Conservation (phyloP, 129 eudicot genomes). For the Saposhnikovia divaricata region DNA sequence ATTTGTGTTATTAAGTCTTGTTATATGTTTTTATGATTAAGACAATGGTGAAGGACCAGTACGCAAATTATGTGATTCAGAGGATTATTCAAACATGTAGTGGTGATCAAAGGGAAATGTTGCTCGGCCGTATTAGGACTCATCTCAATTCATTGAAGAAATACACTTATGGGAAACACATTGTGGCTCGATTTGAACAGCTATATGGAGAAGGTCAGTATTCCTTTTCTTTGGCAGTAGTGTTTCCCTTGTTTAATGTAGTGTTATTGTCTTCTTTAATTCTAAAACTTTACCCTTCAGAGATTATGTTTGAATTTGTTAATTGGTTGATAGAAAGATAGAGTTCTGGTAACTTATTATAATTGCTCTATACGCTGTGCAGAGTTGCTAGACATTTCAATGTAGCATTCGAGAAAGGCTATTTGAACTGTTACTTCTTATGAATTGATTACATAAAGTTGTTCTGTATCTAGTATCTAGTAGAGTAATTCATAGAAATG, state of each 20-base stretch:
- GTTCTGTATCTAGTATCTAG: not conserved
- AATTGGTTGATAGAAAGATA: not conserved
- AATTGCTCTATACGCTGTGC: not conserved
- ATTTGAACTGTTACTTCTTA: not conserved
- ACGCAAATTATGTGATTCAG: conserved; percentile 83
- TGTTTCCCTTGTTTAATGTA: not conserved
- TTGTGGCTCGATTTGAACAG: conserved; percentile 72
- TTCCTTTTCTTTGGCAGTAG: not conserved
- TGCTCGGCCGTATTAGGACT: conserved; percentile 50
- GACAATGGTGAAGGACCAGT: conserved; percentile 93
- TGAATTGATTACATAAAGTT: not conserved
- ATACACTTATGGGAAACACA: conserved; percentile 84
- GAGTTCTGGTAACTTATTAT: not conserved
- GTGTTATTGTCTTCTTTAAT: not conserved
- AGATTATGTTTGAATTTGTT: not conserved
- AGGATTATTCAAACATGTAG: conserved; percentile 61
- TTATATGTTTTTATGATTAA: conserved; percentile 20
- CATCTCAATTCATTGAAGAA: conserved; percentile 77
- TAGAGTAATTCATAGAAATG: not conserved
- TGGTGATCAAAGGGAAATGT: conserved; percentile 40
- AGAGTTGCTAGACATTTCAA: not conserved
- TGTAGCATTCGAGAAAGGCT: not conserved
- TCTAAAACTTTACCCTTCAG: not conserved
- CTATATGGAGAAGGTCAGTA: conserved; percentile 55
- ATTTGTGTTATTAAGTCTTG: not conserved